phyloP scores from a whole-genome alignment of 2,329 filamentous ascomycete species.

The Juglanconis oblonga region DNA sequence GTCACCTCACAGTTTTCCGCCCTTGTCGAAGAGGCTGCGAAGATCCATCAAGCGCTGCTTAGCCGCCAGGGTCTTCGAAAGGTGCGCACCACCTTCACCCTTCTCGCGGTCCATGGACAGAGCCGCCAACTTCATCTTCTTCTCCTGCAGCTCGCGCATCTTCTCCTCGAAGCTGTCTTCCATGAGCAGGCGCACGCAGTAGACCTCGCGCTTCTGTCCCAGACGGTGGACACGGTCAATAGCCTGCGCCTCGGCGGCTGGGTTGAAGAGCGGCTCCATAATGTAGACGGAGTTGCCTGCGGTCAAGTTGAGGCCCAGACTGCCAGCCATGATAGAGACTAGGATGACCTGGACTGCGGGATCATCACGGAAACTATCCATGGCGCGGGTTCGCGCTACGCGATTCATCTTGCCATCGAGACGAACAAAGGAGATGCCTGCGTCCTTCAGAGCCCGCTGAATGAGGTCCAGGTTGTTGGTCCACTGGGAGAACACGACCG shows the following conservation, averaged over 20 bases:
- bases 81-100: constrained; percentile 30
- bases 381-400: constrained; percentile 66
- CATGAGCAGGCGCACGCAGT: constrained; percentile 90
- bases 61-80: constrained; percentile 34
- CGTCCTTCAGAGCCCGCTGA: constrained; percentile 70
- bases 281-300: constrained; percentile 84
- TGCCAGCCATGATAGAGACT: constrained; percentile 88
- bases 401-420: constrained; percentile 89
- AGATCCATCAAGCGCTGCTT: constrained; percentile 61
- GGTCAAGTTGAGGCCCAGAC: constrained; percentile 87
- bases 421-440: constrained; percentile 68
- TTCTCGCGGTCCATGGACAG: constrained; percentile 73
- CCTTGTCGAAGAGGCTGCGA: constrained; percentile 54
- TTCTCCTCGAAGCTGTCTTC: constrained; percentile 87
- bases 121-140: constrained; percentile 88
- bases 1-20: not conserved
- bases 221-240: constrained; percentile 89
- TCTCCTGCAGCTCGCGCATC: constrained; percentile 83
- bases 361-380: constrained; percentile 76
- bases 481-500: constrained; percentile 95
- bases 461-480: constrained; percentile 93
- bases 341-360: constrained; percentile 73
- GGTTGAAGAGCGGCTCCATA: constrained; percentile 99
- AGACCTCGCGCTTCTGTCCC: constrained; percentile 84
- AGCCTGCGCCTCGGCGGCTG: constrained; percentile 89